A percentile compares a stretch with the other conserved stretches of the same genome.
Evolutionary conservation across 768 basidiomycete species (phyloP).

Genomic region (Amyloporia xantha): DNA sequence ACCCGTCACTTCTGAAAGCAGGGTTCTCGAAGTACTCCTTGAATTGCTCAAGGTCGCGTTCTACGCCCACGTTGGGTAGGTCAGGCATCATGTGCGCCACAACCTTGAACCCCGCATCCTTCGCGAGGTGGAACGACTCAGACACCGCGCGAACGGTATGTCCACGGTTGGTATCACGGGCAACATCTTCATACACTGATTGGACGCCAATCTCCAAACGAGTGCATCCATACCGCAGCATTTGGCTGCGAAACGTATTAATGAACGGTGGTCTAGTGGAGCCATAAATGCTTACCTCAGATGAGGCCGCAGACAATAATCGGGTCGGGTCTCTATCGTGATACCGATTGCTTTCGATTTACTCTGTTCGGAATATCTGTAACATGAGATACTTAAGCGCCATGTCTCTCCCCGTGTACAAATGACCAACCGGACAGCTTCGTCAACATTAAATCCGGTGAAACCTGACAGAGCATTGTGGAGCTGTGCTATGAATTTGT

Average conservation of each 20-base stretch:
- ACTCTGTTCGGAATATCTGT: constrained; percentile 91
- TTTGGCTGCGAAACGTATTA: constrained; percentile 54
- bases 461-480: constrained; percentile 96
- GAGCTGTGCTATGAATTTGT: constrained; percentile 88
- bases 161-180: constrained; percentile 96
- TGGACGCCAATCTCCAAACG: constrained; percentile 98
- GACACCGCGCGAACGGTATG: constrained; percentile 97
- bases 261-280: background rate
- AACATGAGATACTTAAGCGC: background rate
- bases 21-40: constrained; percentile 99
- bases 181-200: constrained; percentile 98
- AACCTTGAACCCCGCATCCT: constrained; percentile 99
- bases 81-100: constrained; percentile 99
- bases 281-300: constrained; percentile 49
- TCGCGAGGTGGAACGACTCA: constrained; percentile 95
- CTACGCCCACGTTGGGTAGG: constrained; percentile 93
- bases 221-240: constrained; percentile 98
- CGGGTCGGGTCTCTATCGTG: constrained; percentile 97
- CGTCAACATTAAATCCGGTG: constrained; percentile 89
- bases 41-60: constrained; percentile 97
- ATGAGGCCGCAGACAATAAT: constrained; percentile 96
- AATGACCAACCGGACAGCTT: constrained; percentile 74
- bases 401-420: background rate
- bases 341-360: constrained; percentile 99
- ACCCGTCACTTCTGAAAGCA: constrained; percentile 91